phyloP scores from a whole-genome alignment of 306 rosid species.

The Crotalaria pallida region DNA sequence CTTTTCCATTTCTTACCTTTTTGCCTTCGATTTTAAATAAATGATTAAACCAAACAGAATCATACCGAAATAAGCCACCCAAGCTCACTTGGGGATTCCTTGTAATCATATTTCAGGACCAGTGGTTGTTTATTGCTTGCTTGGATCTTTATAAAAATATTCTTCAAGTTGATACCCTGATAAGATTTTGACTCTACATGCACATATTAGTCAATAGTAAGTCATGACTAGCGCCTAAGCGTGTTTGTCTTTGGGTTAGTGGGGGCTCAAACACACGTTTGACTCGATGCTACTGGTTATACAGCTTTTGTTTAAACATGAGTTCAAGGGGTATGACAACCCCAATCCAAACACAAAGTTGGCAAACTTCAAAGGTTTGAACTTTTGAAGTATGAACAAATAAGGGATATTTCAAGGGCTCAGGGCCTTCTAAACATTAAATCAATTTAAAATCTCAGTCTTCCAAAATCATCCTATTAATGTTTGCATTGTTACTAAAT shows the following conservation, averaged over 20 bases:
- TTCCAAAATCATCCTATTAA: background rate
- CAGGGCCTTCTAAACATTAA: background rate
- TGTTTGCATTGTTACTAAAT: background rate
- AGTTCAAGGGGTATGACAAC: too few species aligned
- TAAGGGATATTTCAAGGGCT: background rate
- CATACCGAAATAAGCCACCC: conserved; percentile 9
- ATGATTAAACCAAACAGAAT: background rate
- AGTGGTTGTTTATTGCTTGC: conserved; percentile 28
- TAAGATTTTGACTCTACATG: conserved; percentile 28
- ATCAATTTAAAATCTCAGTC: background rate
- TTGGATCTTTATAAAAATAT: conserved; percentile 31
- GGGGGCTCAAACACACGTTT: too few species aligned
- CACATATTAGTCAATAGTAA: conserved; percentile 10
- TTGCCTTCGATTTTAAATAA: background rate
- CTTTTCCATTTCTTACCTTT: background rate
- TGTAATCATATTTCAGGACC: conserved; percentile 19
- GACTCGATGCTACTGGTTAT: too few species aligned
- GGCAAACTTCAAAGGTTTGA: background rate
- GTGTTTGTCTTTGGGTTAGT: too few species aligned
- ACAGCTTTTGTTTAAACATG: too few species aligned
- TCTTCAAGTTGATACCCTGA: conserved; percentile 25
- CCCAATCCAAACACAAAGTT: too few species aligned
- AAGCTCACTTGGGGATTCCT: conserved; percentile 23
- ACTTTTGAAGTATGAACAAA: background rate
- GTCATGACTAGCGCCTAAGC: background rate